These are phyloP conservation scores for Pisolithus thermaeus DNA, from an alignment of 1,284 basidiomycete species.

Conservation along the genomic window DNA sequence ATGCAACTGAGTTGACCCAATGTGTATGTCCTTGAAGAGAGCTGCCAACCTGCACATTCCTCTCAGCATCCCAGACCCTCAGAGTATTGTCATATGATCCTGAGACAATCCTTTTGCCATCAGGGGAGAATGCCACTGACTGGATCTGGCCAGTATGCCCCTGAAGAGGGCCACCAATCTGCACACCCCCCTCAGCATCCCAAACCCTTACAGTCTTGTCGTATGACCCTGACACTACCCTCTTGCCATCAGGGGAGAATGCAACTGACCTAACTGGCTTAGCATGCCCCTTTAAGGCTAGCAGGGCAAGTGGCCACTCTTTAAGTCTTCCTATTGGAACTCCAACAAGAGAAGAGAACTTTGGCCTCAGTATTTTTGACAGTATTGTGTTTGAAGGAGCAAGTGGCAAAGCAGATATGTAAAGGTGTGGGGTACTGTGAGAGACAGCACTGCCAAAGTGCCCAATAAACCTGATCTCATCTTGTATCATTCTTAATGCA, in stretches of 20 bases:
- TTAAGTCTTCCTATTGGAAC: not conserved
- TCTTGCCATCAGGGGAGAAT: not conserved
- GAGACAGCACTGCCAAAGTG: not conserved
- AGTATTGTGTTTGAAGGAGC: not conserved
- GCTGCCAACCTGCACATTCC: too few species aligned
- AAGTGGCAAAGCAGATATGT: not conserved
- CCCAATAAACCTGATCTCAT: not conserved
- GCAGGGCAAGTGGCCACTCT: not conserved
- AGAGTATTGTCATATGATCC: not conserved
- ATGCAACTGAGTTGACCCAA: too few species aligned
- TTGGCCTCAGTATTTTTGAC: not conserved
- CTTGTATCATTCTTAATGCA: not conserved
- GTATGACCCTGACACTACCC: not conserved
- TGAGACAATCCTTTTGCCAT: not conserved
- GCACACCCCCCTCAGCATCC: too few species aligned
- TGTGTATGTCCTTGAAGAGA: too few species aligned
- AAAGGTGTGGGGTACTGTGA: not conserved
- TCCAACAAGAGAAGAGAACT: not conserved
- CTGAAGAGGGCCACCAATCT: not conserved
- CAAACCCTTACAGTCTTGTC: not conserved
- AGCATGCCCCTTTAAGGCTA: not conserved
- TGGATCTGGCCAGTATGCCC: not conserved
- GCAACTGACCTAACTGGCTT: not conserved
- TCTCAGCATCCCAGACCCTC: too few species aligned
- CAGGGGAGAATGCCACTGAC: not conserved